Evolutionary conservation across 305 asterid genomes (phyloP), one percentile per base, ranked within the genome.

Genomic region (Caryopteris hybrid): DNA sequence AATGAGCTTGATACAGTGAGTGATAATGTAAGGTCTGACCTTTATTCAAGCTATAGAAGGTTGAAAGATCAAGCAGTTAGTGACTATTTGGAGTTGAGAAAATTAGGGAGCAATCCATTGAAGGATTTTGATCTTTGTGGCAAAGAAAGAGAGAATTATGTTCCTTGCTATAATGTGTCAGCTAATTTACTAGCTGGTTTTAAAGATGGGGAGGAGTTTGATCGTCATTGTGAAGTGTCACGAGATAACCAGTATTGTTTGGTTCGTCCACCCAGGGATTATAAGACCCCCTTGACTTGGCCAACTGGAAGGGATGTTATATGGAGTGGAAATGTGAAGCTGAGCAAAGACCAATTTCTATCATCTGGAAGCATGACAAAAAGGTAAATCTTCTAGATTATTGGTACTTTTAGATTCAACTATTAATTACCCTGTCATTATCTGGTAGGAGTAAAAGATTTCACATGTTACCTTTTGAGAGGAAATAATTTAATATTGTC

Each of bases 311-410:
- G 92, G 78, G 99, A 91, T 84, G 86, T 88, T 64, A 78, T 88
- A 72, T 91, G 97, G 97, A 91, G 96, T 62, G 99, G 88, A 73
- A 94, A 94, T 83, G 96, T 94, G 76, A 94, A 88, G 86, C 80
- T 94, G 69, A 83, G 96, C 74, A 91, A 91, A 83, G 97, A 91
- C 76, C 99, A 94, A 74, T 94, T 94, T 78, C 97, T 94, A 79
- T 91, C 99, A 56, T 94, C 99, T 0, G 98, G 99, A 60, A 91
- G 95, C 85, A 94, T 89, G 97, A 91, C 96, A 17, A 94, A 94
- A 83, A 83, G 99, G 99, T 89, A 80, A 31, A 42, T 72, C 59
- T 25, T 78, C 63, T 74, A 43, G 3, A 52, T 60, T 66, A 53
- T 41, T 51, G 47, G 48, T 43, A 41, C 54, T 13, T 7, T 27